A percentile compares a stretch with the other conserved stretches of the same genome.
Conservation (phyloP, 2,329 filamentous ascomycete species). For the Diaporthe amygdali region DNA sequence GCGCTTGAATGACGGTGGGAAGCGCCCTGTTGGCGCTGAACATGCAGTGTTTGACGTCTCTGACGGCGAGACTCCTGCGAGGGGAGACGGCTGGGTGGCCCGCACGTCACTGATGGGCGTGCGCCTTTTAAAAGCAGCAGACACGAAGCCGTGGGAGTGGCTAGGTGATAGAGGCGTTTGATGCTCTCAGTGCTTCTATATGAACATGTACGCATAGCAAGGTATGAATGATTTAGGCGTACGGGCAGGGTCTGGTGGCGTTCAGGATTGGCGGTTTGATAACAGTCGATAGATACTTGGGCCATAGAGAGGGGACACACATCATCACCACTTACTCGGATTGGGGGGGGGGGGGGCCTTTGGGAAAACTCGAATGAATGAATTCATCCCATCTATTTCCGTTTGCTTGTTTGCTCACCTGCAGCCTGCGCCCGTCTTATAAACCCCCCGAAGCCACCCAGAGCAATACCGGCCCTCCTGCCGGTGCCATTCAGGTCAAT, state of each 20-base stretch:
- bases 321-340: constrained; percentile 8
- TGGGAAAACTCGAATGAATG: not conserved
- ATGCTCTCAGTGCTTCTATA: not conserved
- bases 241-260: constrained; percentile 23
- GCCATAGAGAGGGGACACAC: not conserved
- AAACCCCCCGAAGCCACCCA: not conserved
- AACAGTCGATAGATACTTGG: not conserved
- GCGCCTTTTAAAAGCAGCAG: too few relatives aligned
- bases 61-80: not conserved
- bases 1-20: not conserved
- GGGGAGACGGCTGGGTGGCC: not conserved
- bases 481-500: not conserved
- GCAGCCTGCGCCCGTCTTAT: not conserved
- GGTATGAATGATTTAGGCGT: constrained; percentile 24
- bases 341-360: too few relatives aligned
- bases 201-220: constrained; percentile 12
- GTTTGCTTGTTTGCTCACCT: not conserved
- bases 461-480: not conserved
- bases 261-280: constrained; percentile 22
- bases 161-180: not conserved
- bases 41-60: not conserved
- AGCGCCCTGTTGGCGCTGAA: too few relatives aligned
- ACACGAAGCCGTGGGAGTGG: not conserved
- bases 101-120: not conserved
- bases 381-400: not conserved